Base-by-base conservation (phyloP, 2,329 filamentous ascomycete genomes). In the Fusarium papillatum region DNA sequence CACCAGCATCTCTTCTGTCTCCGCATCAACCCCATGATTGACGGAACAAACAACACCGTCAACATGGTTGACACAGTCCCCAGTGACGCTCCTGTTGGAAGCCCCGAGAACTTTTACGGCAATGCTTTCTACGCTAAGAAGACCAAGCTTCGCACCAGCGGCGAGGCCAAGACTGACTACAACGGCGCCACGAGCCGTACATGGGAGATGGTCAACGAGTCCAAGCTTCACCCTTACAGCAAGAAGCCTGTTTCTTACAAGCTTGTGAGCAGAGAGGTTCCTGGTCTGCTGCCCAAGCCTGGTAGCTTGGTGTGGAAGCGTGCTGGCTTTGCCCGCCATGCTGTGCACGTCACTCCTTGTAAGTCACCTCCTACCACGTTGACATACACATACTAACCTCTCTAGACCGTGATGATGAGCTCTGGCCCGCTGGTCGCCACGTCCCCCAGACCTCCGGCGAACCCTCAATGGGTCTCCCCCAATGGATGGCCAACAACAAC, bases 1-100 rank as follows among this genome's bases (percentile, higher is more conserved):
- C 96, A 98, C 84, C 95, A 98, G 84, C 96, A 98, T 83, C 89
- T 98, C 38, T 98, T 98, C 90, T 98, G 95, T 82, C 87, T 98
- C 53, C 94, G 96, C 50, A 87, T 98, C 53, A 94, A 98, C 82
- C 91, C 95, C 38, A 97, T 96, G 81, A 90, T 98, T 67, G 96
- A 98, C 81, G 96, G 96, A 0, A 91, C 93, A 1, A 89, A 93
- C 74, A 98, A 98, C 83, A 96, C 95, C 0, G 89, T 98, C 70
- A 96, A 95, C 87, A 91, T 96, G 85, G 92, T 93, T 16, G 96
- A 98, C 78, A 93, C 95, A 1, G 88, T 92, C 1, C 87, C 89
- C 1, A 93, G 93, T 0, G 89, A 93, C 0, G 95, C 91, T 1
- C 93, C 94, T 7, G 93, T 96, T 0, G 96, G 95, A 41, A 95